A percentile compares a stretch with the other conserved stretches of the same genome.
phyloP scores from a whole-genome alignment of 1,284 basidiomycete genomes.

The Papiliotrema terrestris region DNA sequence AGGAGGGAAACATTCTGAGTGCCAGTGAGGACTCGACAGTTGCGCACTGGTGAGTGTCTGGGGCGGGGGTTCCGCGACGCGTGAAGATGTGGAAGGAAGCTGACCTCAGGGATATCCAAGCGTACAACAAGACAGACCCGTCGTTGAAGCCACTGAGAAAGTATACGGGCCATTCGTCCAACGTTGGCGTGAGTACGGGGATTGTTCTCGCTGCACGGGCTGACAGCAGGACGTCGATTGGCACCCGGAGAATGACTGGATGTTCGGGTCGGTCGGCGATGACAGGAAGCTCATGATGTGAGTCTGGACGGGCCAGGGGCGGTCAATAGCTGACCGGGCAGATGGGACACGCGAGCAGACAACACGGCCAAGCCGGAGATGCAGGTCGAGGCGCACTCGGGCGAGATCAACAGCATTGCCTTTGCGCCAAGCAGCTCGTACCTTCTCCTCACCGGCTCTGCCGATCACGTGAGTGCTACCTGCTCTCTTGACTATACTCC shows the following conservation, averaged over 20 bases:
- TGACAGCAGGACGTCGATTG: conserved; percentile 85
- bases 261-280: conserved; percentile 96
- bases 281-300: conserved; percentile 92
- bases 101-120: conserved; percentile 75
- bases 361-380: conserved; percentile 62
- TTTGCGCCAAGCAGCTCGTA: conserved; percentile 82
- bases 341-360: conserved; percentile 84
- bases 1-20: conserved; percentile 79
- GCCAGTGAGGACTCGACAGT: conserved; percentile 95
- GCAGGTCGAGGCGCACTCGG: conserved; percentile 79
- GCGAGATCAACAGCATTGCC: conserved; percentile 85
- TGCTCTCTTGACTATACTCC: neutral
- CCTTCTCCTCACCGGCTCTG: conserved; percentile 88
- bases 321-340: conserved; percentile 39
- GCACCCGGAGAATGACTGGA: conserved; percentile 77
- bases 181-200: conserved; percentile 70
- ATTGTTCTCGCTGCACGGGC: neutral
- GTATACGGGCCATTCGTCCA: conserved; percentile 82
- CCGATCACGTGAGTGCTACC: conserved; percentile 72
- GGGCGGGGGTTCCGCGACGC: neutral
- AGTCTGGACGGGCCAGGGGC: conserved; percentile 30
- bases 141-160: conserved; percentile 75
- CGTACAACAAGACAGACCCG: conserved; percentile 75
- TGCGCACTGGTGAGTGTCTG: conserved; percentile 75
- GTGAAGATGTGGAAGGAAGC: neutral